These are phyloP conservation scores for Darksidea phi DNA, from an alignment of 495 filamentous ascomycete species.

Conservation along the genomic window DNA sequence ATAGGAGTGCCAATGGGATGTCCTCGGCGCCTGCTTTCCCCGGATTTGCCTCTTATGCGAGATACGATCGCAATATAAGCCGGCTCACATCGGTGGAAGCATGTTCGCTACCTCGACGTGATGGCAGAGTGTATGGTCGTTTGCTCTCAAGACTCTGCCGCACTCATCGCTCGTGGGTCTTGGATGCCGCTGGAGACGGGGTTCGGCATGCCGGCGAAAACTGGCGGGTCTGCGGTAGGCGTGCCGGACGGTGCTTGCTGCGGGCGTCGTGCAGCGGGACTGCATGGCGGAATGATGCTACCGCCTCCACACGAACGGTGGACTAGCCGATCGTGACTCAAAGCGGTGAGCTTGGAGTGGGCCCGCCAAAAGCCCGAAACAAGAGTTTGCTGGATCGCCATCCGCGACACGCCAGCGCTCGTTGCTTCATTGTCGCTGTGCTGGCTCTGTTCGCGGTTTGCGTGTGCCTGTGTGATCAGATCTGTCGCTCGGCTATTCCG, in stretches of 20 bases:
- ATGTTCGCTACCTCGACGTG: too few species aligned
- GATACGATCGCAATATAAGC: background rate
- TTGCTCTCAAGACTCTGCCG: too few species aligned
- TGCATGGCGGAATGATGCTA: too few species aligned
- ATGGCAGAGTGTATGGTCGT: too few species aligned
- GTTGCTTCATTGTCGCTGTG: background rate
- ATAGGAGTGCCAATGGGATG: too few species aligned
- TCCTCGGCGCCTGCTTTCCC: background rate
- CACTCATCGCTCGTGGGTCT: too few species aligned
- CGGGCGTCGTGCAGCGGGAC: too few species aligned
- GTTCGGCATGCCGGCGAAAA: too few species aligned
- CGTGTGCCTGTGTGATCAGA: background rate
- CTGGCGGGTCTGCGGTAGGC: too few species aligned
- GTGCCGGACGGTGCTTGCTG: too few species aligned
- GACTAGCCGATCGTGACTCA: conserved; percentile 13
- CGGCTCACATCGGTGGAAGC: background rate
- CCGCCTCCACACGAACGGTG: background rate
- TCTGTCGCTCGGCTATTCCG: background rate
- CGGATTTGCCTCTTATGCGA: background rate
- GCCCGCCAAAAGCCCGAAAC: background rate
- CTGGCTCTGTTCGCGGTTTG: background rate
- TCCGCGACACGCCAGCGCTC: background rate
- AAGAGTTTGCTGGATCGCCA: background rate
- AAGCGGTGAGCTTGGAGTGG: conserved; percentile 16
- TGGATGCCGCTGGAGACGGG: too few species aligned